These are phyloP conservation scores for Moricandia moricandioides DNA, from an alignment of 345 rosid species.

Conservation along the genomic window DNA sequence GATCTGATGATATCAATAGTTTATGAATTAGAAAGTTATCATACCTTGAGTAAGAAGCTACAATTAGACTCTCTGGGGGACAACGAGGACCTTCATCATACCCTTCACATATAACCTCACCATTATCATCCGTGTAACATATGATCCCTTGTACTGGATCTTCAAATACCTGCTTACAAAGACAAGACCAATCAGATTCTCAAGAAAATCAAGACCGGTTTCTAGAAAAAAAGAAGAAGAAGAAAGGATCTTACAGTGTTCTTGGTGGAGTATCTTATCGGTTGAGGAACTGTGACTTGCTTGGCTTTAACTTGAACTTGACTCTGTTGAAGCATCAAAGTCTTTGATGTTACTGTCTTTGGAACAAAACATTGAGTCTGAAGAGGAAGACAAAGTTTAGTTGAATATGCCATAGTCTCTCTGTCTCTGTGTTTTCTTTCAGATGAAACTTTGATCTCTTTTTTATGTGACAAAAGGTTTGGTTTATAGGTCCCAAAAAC, in stretches of 20 bases:
- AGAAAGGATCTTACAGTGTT: conserved; percentile 50
- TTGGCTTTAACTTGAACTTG: conserved; percentile 32
- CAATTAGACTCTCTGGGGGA: conserved; percentile 38
- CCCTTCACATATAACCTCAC: conserved; percentile 91
- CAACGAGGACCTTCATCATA: conserved; percentile 95
- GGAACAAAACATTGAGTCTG: conserved; percentile 31
- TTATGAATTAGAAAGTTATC: not conserved
- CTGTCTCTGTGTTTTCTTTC: not conserved
- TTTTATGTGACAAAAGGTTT: conserved; percentile 20
- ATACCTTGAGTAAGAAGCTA: conserved; percentile 54
- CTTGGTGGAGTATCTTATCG: conserved; percentile 59
- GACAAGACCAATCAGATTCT: conserved; percentile 7
- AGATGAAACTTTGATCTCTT: conserved; percentile 33
- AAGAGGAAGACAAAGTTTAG: conserved; percentile 38
- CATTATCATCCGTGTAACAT: conserved; percentile 67
- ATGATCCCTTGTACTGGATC: conserved; percentile 52
- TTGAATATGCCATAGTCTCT: conserved; percentile 39
- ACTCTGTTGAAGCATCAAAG: conserved; percentile 43
- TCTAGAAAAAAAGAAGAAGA: not conserved
- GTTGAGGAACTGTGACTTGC: conserved; percentile 41
- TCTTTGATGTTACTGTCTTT: conserved; percentile 33
- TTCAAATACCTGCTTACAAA: conserved; percentile 45
- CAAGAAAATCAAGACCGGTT: conserved; percentile 8
- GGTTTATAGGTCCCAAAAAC: conserved; percentile 28
- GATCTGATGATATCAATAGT: not conserved